Evolutionary conservation across 1,139 yeast genomes (phyloP).

Genomic region (Candida pseudoviswanathii): DNA sequence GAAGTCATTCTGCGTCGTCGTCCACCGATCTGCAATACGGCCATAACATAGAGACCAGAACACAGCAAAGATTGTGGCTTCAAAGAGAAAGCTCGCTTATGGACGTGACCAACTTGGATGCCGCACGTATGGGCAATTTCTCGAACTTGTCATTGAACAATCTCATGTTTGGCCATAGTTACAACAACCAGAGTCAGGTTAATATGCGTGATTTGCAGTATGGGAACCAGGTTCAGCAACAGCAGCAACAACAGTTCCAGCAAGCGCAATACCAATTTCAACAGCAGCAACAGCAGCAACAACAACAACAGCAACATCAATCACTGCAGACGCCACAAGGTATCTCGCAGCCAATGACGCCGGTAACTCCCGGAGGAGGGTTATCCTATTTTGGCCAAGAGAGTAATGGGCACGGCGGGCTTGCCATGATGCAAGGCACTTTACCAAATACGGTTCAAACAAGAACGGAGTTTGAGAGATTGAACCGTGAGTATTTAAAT

Average conservation of each 20-base stretch:
- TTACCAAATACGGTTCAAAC: conserved; percentile 57
- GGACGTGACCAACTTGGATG: conserved; percentile 50
- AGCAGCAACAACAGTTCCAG: conserved; percentile 2
- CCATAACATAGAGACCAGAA: conserved; percentile 51
- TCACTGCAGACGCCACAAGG: not conserved
- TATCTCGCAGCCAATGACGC: conserved; percentile 9
- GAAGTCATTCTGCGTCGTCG: conserved; percentile 17
- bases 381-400: not conserved
- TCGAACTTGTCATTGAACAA: conserved; percentile 48
- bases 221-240: not conserved
- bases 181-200: conserved; percentile 24
- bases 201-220: conserved; percentile 26
- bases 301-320: conserved; percentile 9
- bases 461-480: conserved; percentile 73
- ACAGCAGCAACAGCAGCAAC: conserved; percentile 9
- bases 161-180: conserved; percentile 47
- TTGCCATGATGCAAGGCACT: conserved; percentile 35
- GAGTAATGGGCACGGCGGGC: conserved; percentile 22
- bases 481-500: conserved; percentile 71
- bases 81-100: conserved; percentile 75
- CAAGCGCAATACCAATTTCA: conserved; percentile 6
- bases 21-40: conserved; percentile 13
- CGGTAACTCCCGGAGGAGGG: conserved; percentile 9
- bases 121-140: conserved; percentile 36
- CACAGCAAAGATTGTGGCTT: conserved; percentile 81